These are phyloP conservation scores for Aureobasidium sp. DNA, from an alignment of 2,329 filamentous ascomycete species.

Conservation along the genomic window DNA sequence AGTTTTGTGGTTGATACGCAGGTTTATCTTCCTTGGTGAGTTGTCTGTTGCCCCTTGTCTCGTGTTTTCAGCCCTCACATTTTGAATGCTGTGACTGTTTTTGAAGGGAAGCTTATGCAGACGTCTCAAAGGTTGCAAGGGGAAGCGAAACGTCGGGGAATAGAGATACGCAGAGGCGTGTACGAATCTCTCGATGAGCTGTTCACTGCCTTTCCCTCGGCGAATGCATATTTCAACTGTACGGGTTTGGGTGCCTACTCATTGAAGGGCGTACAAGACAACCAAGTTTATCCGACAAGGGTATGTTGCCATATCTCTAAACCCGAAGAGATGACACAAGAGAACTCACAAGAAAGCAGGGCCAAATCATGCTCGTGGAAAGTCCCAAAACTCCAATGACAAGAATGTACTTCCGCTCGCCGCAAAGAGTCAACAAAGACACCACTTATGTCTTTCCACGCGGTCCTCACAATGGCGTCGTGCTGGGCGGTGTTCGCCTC, in stretches of 20 bases:
- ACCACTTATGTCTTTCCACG: conserved; percentile 11
- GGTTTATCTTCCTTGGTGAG: conserved; percentile 11
- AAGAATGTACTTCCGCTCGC: conserved; percentile 11
- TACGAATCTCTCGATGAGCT: conserved; percentile 52
- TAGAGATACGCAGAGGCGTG: conserved; percentile 32
- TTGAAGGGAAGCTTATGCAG: not conserved
- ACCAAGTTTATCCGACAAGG: conserved; percentile 39
- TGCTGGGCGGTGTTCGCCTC: conserved; percentile 3
- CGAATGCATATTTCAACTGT: conserved; percentile 52
- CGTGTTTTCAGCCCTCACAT: not conserved
- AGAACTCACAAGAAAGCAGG: conserved; percentile 25
- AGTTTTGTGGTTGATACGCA: conserved; percentile 10
- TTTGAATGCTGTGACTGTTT: not conserved
- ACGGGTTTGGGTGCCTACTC: conserved; percentile 63
- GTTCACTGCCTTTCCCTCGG: conserved; percentile 48
- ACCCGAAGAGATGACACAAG: too few relatives aligned
- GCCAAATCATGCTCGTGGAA: conserved; percentile 69
- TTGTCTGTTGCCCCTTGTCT: not conserved
- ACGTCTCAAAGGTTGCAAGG: not conserved
- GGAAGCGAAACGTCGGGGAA: not conserved
- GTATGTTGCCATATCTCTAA: too few relatives aligned
- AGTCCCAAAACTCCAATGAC: conserved; percentile 41
- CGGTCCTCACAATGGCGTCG: conserved; percentile 1
- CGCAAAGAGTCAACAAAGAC: conserved; percentile 6
- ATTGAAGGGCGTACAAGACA: conserved; percentile 70